Conservation (phyloP, 768 basidiomycete species). For the Macrolepiota albuminosa region DNA sequence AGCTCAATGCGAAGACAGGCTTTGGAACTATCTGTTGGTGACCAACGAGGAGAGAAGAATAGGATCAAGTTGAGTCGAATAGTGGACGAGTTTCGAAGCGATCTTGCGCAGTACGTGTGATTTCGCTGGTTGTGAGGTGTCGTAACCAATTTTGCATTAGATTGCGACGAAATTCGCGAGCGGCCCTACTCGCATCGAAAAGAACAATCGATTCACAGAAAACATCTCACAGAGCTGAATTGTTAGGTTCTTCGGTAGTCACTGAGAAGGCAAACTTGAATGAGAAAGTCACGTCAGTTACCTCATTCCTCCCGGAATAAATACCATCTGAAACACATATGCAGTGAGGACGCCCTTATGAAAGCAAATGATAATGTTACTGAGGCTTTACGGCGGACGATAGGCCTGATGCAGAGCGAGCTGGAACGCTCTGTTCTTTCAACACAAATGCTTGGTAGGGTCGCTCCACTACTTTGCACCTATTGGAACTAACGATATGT, state of each 20-base stretch:
- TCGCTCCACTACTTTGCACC: not conserved
- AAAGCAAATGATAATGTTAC: conserved; percentile 88
- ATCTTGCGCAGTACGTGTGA: conserved; percentile 45
- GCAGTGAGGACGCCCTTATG: conserved; percentile 82
- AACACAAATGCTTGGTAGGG: conserved; percentile 75
- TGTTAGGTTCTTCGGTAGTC: conserved; percentile 49
- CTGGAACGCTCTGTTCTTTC: conserved; percentile 86
- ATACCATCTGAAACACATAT: not conserved
- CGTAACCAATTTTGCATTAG: conserved; percentile 27
- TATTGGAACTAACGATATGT: not conserved
- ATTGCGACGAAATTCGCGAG: conserved; percentile 56
- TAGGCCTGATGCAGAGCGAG: conserved; percentile 85
- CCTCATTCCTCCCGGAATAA: not conserved
- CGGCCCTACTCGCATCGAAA: conserved; percentile 72
- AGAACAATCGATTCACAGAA: conserved; percentile 59
- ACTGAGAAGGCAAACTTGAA: conserved; percentile 43
- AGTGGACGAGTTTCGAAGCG: conserved; percentile 43
- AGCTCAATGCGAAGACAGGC: conserved; percentile 34
- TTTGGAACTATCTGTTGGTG: conserved; percentile 66
- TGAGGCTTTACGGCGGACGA: conserved; percentile 78
- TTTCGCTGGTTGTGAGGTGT: not conserved
- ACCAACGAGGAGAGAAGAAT: conserved; percentile 56
- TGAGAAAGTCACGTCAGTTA: conserved; percentile 60
- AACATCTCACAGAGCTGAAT: conserved; percentile 62
- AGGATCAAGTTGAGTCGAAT: conserved; percentile 42